These are phyloP conservation scores for Trifolium pratense DNA, from an alignment of 306 rosid genomes.

Conservation along the genomic window DNA sequence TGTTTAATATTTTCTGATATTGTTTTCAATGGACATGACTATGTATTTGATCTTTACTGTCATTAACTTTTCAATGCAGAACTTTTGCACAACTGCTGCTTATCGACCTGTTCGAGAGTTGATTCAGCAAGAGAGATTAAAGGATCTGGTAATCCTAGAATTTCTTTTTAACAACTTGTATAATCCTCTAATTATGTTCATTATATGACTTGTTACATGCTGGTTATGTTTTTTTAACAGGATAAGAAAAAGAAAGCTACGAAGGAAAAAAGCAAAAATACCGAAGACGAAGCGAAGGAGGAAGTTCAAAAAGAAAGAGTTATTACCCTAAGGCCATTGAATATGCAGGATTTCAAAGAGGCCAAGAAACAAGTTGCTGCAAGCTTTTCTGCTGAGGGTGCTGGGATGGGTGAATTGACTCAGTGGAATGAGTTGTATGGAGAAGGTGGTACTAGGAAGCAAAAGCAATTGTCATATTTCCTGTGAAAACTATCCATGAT, in stretches of 20 bases:
- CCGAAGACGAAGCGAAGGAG: slow-evolving; percentile 40
- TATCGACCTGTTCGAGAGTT: slow-evolving; percentile 88
- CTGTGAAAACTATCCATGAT: slow-evolving; percentile 46
- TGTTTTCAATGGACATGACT: not conserved
- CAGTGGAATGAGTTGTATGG: slow-evolving; percentile 92
- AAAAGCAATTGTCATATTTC: slow-evolving; percentile 79
- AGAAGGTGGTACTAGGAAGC: slow-evolving; percentile 95
- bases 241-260: slow-evolving; percentile 66
- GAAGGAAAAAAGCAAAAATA: slow-evolving; percentile 30
- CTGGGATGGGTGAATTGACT: slow-evolving; percentile 84
- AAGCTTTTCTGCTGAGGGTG: slow-evolving; percentile 85
- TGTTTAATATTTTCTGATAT: slow-evolving; percentile 1
- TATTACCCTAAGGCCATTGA: slow-evolving; percentile 78
- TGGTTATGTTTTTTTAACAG: slow-evolving; percentile 38
- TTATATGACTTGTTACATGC: not conserved
- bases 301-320: slow-evolving; percentile 58
- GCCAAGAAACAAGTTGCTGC: slow-evolving; percentile 96
- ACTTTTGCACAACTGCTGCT: slow-evolving; percentile 90
- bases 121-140: slow-evolving; percentile 82
- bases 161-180: slow-evolving; percentile 11
- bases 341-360: slow-evolving; percentile 78
- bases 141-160: slow-evolving; percentile 59
- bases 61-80: slow-evolving; percentile 53
- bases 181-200: slow-evolving; percentile 7
- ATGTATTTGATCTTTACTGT: slow-evolving; percentile 17